Conservation (phyloP, 306 rosid species). For the Dicorynia guianensis region DNA sequence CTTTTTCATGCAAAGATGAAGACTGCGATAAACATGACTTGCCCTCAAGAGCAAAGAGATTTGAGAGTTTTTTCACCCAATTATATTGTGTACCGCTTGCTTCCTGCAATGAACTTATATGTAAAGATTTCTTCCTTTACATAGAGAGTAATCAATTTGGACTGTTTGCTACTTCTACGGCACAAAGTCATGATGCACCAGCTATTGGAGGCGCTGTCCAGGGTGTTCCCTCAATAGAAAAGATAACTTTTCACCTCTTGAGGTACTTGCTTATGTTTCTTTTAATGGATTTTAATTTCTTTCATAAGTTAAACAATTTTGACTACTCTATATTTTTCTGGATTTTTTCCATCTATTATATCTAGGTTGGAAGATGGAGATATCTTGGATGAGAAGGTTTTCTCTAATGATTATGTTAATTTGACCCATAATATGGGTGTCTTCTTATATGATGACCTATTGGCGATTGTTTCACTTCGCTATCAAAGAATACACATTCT, state of each 20-base stretch:
- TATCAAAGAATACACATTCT: constrained; percentile 85
- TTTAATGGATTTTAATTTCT: neutral
- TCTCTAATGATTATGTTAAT: constrained; percentile 84
- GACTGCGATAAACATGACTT: constrained; percentile 75
- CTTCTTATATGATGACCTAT: constrained; percentile 93
- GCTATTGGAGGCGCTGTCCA: constrained; percentile 85
- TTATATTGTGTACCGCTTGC: constrained; percentile 80
- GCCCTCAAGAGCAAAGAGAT: constrained; percentile 75
- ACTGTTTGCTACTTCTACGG: constrained; percentile 87
- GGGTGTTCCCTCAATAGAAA: constrained; percentile 88
- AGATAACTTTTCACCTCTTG: constrained; percentile 86
- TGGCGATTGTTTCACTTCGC: constrained; percentile 96
- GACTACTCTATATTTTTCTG: constrained; percentile 4
- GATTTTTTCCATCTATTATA: constrained; percentile 21
- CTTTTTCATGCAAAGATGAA: constrained; percentile 85
- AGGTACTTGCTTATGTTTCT: constrained; percentile 58
- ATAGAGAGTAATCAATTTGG: constrained; percentile 81
- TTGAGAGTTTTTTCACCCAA: constrained; percentile 86
- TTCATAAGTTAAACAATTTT: constrained; percentile 23
- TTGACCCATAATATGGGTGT: constrained; percentile 88
- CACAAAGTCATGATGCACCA: constrained; percentile 72
- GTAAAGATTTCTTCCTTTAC: constrained; percentile 95
- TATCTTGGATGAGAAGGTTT: constrained; percentile 79
- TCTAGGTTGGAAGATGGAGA: constrained; percentile 89
- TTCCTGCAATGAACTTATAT: constrained; percentile 82